phyloP scores from a whole-genome alignment of 106 monocot species.

The Acanthochlamys bracteata region DNA sequence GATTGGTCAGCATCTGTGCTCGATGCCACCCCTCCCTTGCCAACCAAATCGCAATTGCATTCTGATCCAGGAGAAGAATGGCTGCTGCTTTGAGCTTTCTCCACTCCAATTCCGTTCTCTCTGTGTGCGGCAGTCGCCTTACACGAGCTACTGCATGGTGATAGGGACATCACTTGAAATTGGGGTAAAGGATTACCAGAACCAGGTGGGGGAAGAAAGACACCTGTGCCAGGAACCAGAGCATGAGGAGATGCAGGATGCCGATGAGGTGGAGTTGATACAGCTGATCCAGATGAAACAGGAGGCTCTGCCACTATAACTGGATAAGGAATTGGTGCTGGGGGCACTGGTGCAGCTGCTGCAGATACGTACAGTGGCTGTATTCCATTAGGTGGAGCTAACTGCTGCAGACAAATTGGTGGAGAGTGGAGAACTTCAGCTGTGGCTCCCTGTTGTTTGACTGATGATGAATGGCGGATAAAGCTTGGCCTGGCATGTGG shows the following conservation, averaged over 20 bases:
- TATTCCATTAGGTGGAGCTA: constrained; percentile 33
- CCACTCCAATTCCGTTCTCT: constrained; percentile 1
- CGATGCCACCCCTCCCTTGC: neutral
- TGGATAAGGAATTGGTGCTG: constrained; percentile 28
- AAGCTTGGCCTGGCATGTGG: constrained; percentile 15
- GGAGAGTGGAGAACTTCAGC: constrained; percentile 32
- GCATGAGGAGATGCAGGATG: constrained; percentile 21
- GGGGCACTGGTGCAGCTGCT: constrained; percentile 21
- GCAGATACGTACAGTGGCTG: constrained; percentile 49
- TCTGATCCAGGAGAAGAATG: constrained; percentile 13
- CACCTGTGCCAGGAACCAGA: constrained; percentile 58
- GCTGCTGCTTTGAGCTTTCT: neutral
- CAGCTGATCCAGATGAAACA: constrained; percentile 20
- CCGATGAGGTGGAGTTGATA: constrained; percentile 26
- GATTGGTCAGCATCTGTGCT: constrained; percentile 8
- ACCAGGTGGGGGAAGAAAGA: constrained; percentile 52
- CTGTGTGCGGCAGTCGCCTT: neutral
- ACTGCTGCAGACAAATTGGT: constrained; percentile 9
- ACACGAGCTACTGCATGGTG: neutral
- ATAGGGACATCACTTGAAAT: neutral
- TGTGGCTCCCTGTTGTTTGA: constrained; percentile 44
- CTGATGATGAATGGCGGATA: constrained; percentile 16
- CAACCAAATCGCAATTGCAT: constrained; percentile 10
- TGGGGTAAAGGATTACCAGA: constrained; percentile 16
- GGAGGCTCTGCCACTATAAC: constrained; percentile 14